Evolutionary conservation across 73 alveolate genomes (phyloP).

Genomic region (Durusdinium trenchii): DNA sequence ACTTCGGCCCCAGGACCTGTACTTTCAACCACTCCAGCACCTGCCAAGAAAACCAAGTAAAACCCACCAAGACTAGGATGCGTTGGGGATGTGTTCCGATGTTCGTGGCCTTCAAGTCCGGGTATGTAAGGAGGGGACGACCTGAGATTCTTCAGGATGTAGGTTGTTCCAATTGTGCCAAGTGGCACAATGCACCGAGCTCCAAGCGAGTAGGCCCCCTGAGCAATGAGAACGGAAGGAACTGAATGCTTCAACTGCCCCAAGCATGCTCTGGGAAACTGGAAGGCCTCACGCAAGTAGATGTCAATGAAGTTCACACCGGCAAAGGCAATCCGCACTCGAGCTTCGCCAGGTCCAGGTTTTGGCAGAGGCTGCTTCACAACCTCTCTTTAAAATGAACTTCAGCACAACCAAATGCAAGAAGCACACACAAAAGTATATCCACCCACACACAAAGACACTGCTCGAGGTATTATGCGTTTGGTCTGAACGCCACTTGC

Average conservation of each 20-base stretch:
- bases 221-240: not conserved
- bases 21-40: conserved; percentile 48
- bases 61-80: not conserved
- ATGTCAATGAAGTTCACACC: conserved; percentile 58
- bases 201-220: conserved; percentile 29
- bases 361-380: conserved; percentile 17
- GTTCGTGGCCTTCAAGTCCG: conserved; percentile 30
- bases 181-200: conserved; percentile 3
- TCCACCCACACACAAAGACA: not conserved
- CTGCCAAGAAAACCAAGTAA: not conserved
- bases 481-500: too few relatives aligned
- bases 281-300: conserved; percentile 42
- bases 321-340: conserved; percentile 21
- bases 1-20: conserved; percentile 56
- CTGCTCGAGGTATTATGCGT: not conserved
- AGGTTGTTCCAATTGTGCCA: not conserved
- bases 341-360: conserved; percentile 48
- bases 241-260: not conserved
- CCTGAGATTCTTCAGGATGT: not conserved
- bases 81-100: not conserved
- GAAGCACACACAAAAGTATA: too few relatives aligned
- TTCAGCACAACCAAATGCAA: not conserved
- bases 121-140: conserved; percentile 5
- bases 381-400: not conserved
- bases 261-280: not conserved